These are phyloP conservation scores for Claviceps fusiformis DNA, from an alignment of 2,329 filamentous ascomycete species.

Conservation along the genomic window DNA sequence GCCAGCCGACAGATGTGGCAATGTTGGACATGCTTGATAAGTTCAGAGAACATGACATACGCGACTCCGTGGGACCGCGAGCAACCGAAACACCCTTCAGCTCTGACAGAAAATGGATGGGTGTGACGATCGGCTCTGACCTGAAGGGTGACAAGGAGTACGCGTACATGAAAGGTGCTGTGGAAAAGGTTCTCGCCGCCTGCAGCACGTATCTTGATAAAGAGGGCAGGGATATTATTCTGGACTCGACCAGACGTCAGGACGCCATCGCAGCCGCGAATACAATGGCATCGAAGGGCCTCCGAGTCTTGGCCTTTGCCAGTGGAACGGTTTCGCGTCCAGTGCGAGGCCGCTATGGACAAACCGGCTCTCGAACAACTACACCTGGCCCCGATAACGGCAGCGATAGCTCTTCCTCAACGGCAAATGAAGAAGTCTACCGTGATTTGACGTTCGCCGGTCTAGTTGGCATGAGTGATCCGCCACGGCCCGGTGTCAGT, in stretches of 20 bases:
- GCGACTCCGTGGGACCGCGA: slow-evolving; percentile 71
- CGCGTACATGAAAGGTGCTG: slow-evolving; percentile 89
- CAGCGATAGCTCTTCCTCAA: slow-evolving; percentile 27
- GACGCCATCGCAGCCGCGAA: slow-evolving; percentile 71
- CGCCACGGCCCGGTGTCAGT: slow-evolving; percentile 79
- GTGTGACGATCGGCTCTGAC: slow-evolving; percentile 63
- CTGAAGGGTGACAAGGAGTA: slow-evolving; percentile 54
- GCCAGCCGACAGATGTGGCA: slow-evolving; percentile 95
- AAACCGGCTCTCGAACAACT: slow-evolving; percentile 31
- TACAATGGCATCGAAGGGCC: slow-evolving; percentile 73
- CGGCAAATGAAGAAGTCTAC: slow-evolving; percentile 57
- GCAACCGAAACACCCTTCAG: slow-evolving; percentile 86
- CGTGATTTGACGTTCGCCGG: slow-evolving; percentile 79
- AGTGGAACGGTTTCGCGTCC: slow-evolving; percentile 55
- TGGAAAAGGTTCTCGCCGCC: slow-evolving; percentile 72
- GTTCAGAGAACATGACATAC: slow-evolving; percentile 82
- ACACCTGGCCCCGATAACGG: slow-evolving; percentile 32
- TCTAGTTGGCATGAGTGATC: slow-evolving; percentile 93
- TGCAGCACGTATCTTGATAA: slow-evolving; percentile 85
- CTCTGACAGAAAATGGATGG: slow-evolving; percentile 98
- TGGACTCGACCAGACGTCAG: slow-evolving; percentile 63
- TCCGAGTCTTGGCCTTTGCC: slow-evolving; percentile 85
- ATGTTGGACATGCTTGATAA: slow-evolving; percentile 85
- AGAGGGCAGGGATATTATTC: slow-evolving; percentile 72
- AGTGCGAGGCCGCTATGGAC: slow-evolving; percentile 25